These are phyloP conservation scores for Pythium myriotylum DNA, from an alignment of 352 stramenopile genomes.

Conservation along the genomic window DNA sequence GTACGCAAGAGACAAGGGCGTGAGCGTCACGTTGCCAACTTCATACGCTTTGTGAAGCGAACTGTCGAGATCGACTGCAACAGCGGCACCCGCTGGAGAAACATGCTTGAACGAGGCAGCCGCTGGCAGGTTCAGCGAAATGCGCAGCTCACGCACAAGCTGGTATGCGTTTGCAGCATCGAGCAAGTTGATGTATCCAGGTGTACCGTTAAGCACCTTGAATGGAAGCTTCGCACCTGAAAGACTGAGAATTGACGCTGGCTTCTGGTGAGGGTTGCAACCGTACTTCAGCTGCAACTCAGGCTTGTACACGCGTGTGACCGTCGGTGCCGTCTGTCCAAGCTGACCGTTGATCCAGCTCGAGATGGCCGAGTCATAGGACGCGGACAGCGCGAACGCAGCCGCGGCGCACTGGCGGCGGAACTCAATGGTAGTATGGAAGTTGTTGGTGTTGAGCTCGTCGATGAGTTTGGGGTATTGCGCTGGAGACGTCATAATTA, in stretches of 20 bases:
- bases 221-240: slow-evolving; percentile 82
- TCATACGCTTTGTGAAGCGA: slow-evolving; percentile 96
- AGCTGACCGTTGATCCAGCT: slow-evolving; percentile 96
- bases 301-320: slow-evolving; percentile 96
- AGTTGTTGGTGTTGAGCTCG: slow-evolving; percentile 92
- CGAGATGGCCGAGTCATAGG: slow-evolving; percentile 98
- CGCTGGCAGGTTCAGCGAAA: slow-evolving; percentile 93
- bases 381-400: slow-evolving; percentile 79
- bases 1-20: slow-evolving; percentile 96
- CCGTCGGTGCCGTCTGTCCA: slow-evolving; percentile 57
- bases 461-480: slow-evolving; percentile 96
- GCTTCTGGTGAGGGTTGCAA: slow-evolving; percentile 99
- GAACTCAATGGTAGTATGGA: slow-evolving; percentile 92
- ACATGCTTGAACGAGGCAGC: slow-evolving; percentile 99
- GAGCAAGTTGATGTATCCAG: slow-evolving; percentile 99
- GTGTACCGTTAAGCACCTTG: slow-evolving; percentile 90
- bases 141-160: slow-evolving; percentile 95
- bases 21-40: slow-evolving; percentile 91
- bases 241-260: slow-evolving; percentile 81
- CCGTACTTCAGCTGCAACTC: slow-evolving; percentile 95
- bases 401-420: slow-evolving; percentile 80
- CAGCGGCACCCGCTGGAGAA: slow-evolving; percentile 94
- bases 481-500: slow-evolving; percentile 95
- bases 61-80: slow-evolving; percentile 96
- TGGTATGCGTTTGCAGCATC: slow-evolving; percentile 99